Conservation (phyloP, 75 land plant genomes). For the Selaginella tamariscina region DNA sequence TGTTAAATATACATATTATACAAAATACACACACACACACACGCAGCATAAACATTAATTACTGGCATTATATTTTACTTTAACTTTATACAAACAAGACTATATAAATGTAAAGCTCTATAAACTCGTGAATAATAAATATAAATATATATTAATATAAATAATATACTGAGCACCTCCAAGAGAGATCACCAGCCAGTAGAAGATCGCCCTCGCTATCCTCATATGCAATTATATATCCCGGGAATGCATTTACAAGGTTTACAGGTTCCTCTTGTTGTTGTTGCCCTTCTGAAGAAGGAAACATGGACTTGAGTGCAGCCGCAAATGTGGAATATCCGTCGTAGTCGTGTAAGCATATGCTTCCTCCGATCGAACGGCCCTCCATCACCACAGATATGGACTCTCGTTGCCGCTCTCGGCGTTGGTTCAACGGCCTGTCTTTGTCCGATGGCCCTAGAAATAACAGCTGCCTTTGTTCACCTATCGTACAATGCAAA, state of each 20-base stretch:
- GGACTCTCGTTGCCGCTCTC: too few relatives aligned
- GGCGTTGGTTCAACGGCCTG: too few relatives aligned
- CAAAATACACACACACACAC: background rate
- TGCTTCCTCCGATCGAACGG: constrained; percentile 53
- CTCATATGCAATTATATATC: constrained; percentile 50
- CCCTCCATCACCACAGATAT: constrained; percentile 56
- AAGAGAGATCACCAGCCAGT: constrained; percentile 51
- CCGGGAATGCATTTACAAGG: constrained; percentile 50
- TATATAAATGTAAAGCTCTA: background rate
- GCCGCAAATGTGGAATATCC: constrained; percentile 42
- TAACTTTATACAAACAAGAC: background rate
- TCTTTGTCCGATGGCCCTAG: too few relatives aligned
- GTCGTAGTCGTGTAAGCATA: constrained; percentile 35
- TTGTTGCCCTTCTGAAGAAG: background rate
- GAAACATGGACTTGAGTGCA: constrained; percentile 45
- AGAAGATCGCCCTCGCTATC: constrained; percentile 66
- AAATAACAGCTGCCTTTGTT: too few relatives aligned
- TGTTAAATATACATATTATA: background rate
- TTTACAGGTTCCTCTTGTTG: background rate
- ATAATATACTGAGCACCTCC: constrained; percentile 31
- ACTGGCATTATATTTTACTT: too few relatives aligned
- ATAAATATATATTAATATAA: background rate
- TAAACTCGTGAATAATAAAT: background rate
- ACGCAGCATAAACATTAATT: background rate
- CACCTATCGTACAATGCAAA: too few relatives aligned